A percentile compares a stretch with the other conserved stretches of the same genome.
These are phyloP conservation scores for Aspergillus tamarii DNA, from an alignment of 2,329 filamentous ascomycete genomes.

Conservation along the genomic window DNA sequence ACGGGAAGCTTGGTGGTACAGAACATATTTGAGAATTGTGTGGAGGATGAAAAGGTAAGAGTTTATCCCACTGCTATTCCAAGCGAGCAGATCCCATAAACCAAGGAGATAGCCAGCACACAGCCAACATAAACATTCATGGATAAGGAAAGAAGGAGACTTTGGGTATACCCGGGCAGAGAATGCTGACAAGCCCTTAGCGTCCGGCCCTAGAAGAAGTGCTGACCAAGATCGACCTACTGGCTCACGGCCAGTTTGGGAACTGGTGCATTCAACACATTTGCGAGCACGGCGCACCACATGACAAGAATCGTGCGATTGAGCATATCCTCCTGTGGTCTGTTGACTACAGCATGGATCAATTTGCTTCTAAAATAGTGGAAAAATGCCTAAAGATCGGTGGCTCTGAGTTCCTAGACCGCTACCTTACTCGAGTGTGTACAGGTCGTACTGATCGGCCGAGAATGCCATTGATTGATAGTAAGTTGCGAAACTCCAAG, in stretches of 20 bases:
- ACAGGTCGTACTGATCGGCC: slow-evolving; percentile 88
- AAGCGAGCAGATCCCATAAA: neutral
- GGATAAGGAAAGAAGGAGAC: neutral
- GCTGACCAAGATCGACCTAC: slow-evolving; percentile 89
- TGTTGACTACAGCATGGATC: slow-evolving; percentile 97
- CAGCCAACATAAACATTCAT: neutral
- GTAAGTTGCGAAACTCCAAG: slow-evolving; percentile 45
- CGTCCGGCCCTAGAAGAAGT: slow-evolving; percentile 97
- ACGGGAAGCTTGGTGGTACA: slow-evolving; percentile 97
- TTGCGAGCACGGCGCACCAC: slow-evolving; percentile 90
- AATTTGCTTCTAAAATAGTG: slow-evolving; percentile 98
- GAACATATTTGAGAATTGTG: slow-evolving; percentile 99
- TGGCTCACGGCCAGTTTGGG: slow-evolving; percentile 95
- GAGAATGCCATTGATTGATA: slow-evolving; percentile 95
- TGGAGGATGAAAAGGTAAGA: slow-evolving; percentile 94
- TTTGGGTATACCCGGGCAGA: neutral
- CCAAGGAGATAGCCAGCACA: neutral
- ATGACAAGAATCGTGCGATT: slow-evolving; percentile 88
- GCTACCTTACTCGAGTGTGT: slow-evolving; percentile 91
- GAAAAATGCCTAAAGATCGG: slow-evolving; percentile 99
- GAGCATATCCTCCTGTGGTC: slow-evolving; percentile 94
- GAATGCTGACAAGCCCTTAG: slow-evolving; percentile 52
- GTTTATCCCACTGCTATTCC: slow-evolving; percentile 9
- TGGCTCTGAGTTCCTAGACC: slow-evolving; percentile 82
- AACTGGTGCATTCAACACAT: slow-evolving; percentile 99